Evolutionary conservation across 768 basidiomycete species (phyloP), one percentile per base, ranked within the genome.

Genomic region (Lentinula boryana): DNA sequence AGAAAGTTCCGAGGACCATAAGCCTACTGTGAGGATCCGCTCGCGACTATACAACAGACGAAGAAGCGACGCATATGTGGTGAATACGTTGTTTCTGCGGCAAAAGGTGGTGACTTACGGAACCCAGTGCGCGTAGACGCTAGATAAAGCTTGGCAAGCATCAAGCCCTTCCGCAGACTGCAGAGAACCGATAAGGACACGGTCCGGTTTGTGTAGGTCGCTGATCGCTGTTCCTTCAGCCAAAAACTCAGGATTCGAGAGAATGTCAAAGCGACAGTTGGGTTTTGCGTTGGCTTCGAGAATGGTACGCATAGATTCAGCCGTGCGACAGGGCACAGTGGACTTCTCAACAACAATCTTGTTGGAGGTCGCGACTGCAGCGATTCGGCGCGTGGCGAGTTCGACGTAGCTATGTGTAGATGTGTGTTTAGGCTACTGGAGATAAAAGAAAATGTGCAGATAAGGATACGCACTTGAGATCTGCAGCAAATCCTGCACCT

Each of bases 341-440:
- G 96, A 98, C 75, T 99, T 99, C 72, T 99, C 97, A 63, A 99
- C 95, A 57, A 99, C 97, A 68, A 99, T 98, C 81, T 99, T 99
- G 72, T 86, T 89, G 1, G 90, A 86, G 23, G 79, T 88, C 51
- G 97, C 93, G 60, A 98, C 89, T 48, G 84, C 85, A 46, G 97
- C 97, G 65, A 99, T 98, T 67, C 90, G 91, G 67, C 97, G 93
- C 32, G 97, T 99, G 56, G 96, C 97, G 33, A 90, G 84, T 70
- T 99, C 97, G 64, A 99, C 92, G 75, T 96, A 98, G 80, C 96
- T 98, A 67, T 58, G 12, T 33, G 27, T 32, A 8, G 50, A 36
- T 32, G 3, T 38, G 48, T 68, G 2, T 38, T 67, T 51, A 57
- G 43, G 40, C 40, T 59, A 58, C 36, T 50, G 38, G 63, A 38